Conservation (phyloP, 23 red algal species). For the Gracilariopsis chorda region DNA sequence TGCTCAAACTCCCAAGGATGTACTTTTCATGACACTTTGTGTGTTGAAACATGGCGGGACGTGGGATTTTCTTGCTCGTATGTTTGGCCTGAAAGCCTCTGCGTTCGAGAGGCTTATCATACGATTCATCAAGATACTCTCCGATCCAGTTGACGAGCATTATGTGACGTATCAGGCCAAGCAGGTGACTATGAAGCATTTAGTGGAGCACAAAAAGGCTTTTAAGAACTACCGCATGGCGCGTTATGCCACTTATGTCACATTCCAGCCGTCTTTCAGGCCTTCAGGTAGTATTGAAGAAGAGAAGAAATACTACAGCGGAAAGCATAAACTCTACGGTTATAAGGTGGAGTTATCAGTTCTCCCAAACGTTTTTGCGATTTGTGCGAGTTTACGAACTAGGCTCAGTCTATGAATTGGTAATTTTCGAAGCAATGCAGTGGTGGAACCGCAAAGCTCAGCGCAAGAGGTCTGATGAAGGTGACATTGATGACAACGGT, state of each 20-base stretch:
- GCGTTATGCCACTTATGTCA: constrained; percentile 6
- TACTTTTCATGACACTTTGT: constrained; percentile 4
- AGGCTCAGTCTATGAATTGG: not conserved
- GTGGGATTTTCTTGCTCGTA: constrained; percentile 2
- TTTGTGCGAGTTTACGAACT: not conserved
- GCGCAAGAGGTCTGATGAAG: not conserved
- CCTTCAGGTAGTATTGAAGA: constrained; percentile 11
- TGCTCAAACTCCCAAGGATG: not conserved
- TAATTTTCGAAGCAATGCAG: not conserved
- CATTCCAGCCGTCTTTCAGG: not conserved
- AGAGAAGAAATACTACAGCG: constrained; percentile 18
- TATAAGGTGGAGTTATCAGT: constrained; percentile 26
- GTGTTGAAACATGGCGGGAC: constrained; percentile 10
- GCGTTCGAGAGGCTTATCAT: constrained; percentile 6
- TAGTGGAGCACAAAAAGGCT: not conserved
- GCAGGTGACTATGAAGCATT: not conserved
- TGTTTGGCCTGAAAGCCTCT: not conserved
- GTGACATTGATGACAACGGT: not conserved
- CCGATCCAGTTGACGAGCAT: too few species aligned
- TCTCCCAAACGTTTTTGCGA: not conserved
- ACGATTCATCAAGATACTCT: too few species aligned
- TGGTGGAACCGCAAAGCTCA: not conserved
- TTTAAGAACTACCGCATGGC: not conserved
- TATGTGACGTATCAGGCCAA: too few species aligned
- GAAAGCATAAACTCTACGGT: constrained; percentile 43